phyloP scores from a whole-genome alignment of 805 yeast genomes.

The Scheffersomyces coipomensis region DNA sequence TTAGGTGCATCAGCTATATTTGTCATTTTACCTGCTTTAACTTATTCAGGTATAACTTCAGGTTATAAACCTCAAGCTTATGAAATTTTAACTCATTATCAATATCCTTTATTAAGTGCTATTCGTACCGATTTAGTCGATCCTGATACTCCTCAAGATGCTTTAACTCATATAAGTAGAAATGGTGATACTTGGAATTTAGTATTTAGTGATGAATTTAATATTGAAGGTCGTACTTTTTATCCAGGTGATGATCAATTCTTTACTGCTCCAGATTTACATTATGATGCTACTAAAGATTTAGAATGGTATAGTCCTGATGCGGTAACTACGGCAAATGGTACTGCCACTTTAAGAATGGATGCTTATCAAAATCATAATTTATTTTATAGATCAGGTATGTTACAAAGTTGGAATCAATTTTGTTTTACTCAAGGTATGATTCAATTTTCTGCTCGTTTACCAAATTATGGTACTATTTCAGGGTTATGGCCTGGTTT shows the following conservation, averaged over 20 bases:
- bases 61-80: constrained; percentile 28
- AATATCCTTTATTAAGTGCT: constrained; percentile 34
- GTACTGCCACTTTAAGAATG: constrained; percentile 32
- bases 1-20: constrained; percentile 68
- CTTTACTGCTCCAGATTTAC: constrained; percentile 37
- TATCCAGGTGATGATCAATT: constrained; percentile 43
- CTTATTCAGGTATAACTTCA: constrained; percentile 67
- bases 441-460: constrained; percentile 29
- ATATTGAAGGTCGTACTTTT: constrained; percentile 42
- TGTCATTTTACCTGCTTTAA: constrained; percentile 77
- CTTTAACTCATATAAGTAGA: constrained; percentile 16
- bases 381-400: constrained; percentile 37
- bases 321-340: constrained; percentile 39
- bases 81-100: constrained; percentile 45
- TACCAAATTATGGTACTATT: constrained; percentile 35
- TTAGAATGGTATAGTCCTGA: constrained; percentile 47
- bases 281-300: constrained; percentile 41
- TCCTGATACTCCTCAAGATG: constrained; percentile 37
- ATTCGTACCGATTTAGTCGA: constrained; percentile 33
- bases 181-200: constrained; percentile 32
- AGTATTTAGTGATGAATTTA: constrained; percentile 40
- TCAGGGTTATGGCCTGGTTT: constrained; percentile 43
- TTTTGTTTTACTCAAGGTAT: constrained; percentile 37
- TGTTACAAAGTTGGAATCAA: constrained; percentile 41
- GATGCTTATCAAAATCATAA: constrained; percentile 38